These are phyloP conservation scores for Verticillium tricorpus DNA, from an alignment of 2,329 filamentous ascomycete genomes.

Conservation along the genomic window DNA sequence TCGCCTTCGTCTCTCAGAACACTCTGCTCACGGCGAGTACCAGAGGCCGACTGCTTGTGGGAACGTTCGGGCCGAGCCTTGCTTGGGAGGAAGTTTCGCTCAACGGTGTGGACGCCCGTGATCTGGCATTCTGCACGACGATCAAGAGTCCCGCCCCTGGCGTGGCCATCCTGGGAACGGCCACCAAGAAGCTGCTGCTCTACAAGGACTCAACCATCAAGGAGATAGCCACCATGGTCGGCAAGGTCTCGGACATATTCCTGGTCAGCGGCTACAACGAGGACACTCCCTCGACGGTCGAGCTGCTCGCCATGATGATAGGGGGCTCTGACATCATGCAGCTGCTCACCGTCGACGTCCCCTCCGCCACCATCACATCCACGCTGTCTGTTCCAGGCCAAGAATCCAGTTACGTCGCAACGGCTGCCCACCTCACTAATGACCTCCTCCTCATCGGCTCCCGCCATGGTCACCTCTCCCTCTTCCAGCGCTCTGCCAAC, in stretches of 20 bases:
- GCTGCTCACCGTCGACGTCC: conserved; percentile 33
- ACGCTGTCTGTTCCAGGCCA: conserved; percentile 30
- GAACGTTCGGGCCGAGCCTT: conserved; percentile 25
- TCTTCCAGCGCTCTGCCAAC: conserved; percentile 27
- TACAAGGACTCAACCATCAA: conserved; percentile 29
- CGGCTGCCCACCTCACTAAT: conserved; percentile 37
- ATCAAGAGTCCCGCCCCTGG: conserved; percentile 34
- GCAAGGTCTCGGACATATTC: conserved; percentile 49
- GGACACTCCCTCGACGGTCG: conserved; percentile 9
- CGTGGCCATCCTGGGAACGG: conserved; percentile 43
- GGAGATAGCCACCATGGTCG: conserved; percentile 32
- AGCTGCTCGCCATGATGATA: conserved; percentile 42
- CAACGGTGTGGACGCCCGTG: conserved; percentile 24
- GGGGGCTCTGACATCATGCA: conserved; percentile 36
- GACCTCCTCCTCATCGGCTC: conserved; percentile 49
- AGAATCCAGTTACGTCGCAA: conserved; percentile 44
- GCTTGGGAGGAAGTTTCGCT: conserved; percentile 39
- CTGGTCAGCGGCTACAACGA: conserved; percentile 21
- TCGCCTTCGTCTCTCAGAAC: conserved; percentile 54
- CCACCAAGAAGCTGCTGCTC: conserved; percentile 42
- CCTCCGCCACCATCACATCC: conserved; percentile 20
- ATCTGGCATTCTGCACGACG: conserved; percentile 43
- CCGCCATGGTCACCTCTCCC: conserved; percentile 43
- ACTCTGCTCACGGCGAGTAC: conserved; percentile 54
- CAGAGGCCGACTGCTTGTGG: conserved; percentile 54